phyloP scores from a whole-genome alignment of 2,329 filamentous ascomycete genomes.

The Botrytis galanthina region DNA sequence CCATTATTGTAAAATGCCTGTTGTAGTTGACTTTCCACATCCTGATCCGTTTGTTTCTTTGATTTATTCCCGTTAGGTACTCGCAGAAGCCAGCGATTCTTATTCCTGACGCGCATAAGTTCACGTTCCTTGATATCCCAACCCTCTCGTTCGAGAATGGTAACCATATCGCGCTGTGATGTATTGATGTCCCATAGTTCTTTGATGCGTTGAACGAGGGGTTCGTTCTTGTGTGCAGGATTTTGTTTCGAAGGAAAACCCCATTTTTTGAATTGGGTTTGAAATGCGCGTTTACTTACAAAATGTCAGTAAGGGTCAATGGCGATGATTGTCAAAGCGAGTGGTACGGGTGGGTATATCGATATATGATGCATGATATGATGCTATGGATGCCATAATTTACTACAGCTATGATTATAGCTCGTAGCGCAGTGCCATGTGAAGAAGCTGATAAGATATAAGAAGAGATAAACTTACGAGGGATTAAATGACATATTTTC shows the following conservation, averaged over 20 bases:
- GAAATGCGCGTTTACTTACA: slow-evolving; percentile 69
- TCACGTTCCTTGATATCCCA: slow-evolving; percentile 71
- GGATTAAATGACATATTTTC: slow-evolving; percentile 56
- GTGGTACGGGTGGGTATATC: slow-evolving; percentile 29
- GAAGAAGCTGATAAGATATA: neutral
- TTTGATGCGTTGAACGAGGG: slow-evolving; percentile 66
- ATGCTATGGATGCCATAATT: slow-evolving; percentile 27
- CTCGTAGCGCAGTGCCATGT: neutral
- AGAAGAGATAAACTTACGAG: slow-evolving; percentile 16
- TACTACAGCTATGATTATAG: slow-evolving; percentile 18
- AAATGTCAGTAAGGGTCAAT: neutral
- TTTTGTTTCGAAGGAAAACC: slow-evolving; percentile 73
- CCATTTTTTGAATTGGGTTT: slow-evolving; percentile 76
- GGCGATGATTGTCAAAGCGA: slow-evolving; percentile 22
- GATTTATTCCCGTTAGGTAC: slow-evolving; percentile 57
- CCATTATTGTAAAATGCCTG: slow-evolving; percentile 38
- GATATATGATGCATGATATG: slow-evolving; percentile 5
- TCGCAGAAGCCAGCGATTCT: slow-evolving; percentile 66
- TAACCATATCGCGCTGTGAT: slow-evolving; percentile 70
- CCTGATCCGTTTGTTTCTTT: slow-evolving; percentile 40
- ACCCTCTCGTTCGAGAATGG: slow-evolving; percentile 67
- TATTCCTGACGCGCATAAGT: slow-evolving; percentile 65
- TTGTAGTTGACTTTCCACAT: slow-evolving; percentile 38
- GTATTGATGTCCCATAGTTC: slow-evolving; percentile 77
- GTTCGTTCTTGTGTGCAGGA: slow-evolving; percentile 66